Conservation (phyloP, 495 filamentous ascomycete species). For the Penicillium pulvis region DNA sequence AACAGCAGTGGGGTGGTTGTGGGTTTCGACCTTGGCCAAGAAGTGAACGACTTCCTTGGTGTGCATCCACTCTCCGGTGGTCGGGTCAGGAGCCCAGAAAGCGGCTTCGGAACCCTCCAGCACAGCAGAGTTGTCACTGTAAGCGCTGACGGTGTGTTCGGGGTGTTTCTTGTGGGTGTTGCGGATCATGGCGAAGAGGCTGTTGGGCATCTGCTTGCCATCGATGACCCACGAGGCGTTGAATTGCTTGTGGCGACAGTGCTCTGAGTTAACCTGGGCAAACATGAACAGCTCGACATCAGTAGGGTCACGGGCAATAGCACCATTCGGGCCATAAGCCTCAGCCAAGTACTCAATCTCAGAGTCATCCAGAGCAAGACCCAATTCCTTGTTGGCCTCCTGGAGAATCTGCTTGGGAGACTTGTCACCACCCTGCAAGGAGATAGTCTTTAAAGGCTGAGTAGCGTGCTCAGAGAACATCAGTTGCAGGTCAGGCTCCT, state of each 20-base stretch:
- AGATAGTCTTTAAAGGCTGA: constrained; percentile 68
- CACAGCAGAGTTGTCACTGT: constrained; percentile 96
- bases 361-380: constrained; percentile 81
- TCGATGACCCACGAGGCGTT: constrained; percentile 98
- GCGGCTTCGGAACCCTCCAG: constrained; percentile 72
- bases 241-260: constrained; percentile 79
- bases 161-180: constrained; percentile 85
- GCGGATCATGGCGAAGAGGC: constrained; percentile 91
- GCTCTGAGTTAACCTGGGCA: constrained; percentile 77
- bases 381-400: constrained; percentile 77
- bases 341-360: constrained; percentile 94
- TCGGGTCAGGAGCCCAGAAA: constrained; percentile 83
- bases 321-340: constrained; percentile 73
- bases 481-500: constrained; percentile 63
- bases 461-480: constrained; percentile 82
- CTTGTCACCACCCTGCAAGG: constrained; percentile 61
- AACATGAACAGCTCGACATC: constrained; percentile 99
- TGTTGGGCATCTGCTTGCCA: constrained; percentile 72
- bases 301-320: constrained; percentile 67
- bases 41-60: constrained; percentile 88
- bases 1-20: constrained; percentile 96
- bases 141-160: constrained; percentile 83
- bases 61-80: constrained; percentile 83
- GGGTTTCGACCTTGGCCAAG: constrained; percentile 94
- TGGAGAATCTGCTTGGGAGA: constrained; percentile 71